A percentile compares a stretch with the other conserved stretches of the same genome.
phyloP scores from a whole-genome alignment of 257 asterid species.

The Haberlea rhodopensis region DNA sequence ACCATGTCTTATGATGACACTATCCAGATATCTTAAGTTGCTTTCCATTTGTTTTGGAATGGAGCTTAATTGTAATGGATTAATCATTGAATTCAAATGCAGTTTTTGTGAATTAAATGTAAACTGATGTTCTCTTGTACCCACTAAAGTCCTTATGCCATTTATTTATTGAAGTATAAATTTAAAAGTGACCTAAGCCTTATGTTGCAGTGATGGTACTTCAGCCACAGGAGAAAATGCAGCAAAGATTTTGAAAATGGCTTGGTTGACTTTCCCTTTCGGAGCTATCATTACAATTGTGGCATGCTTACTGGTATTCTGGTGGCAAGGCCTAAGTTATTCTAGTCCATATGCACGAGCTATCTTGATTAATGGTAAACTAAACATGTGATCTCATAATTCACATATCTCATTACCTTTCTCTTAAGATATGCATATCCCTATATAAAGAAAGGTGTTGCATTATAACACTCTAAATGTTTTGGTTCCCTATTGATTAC shows the following conservation, averaged over 20 bases:
- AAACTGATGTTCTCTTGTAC: background rate
- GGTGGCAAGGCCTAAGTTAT: slow-evolving; percentile 82
- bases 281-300: slow-evolving; percentile 60
- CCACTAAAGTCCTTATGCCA: background rate
- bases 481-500: background rate
- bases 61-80: background rate
- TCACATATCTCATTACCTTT: background rate
- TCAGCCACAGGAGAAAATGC: slow-evolving; percentile 53
- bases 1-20: background rate
- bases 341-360: slow-evolving; percentile 81
- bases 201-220: slow-evolving; percentile 56
- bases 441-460: background rate
- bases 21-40: too few relatives aligned
- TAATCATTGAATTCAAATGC: background rate
- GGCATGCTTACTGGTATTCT: slow-evolving; percentile 63
- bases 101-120: too few relatives aligned
- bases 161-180: slow-evolving; percentile 13
- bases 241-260: slow-evolving; percentile 76
- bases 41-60: background rate
- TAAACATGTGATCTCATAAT: slow-evolving; percentile 9
- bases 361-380: slow-evolving; percentile 76
- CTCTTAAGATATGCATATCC: background rate
- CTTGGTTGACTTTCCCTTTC: slow-evolving; percentile 81
- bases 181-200: slow-evolving; percentile 24
- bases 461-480: slow-evolving; percentile 6